Percentiles rank a stretch among this genome's conserved stretches.
Evolutionary conservation across 2,329 filamentous ascomycete genomes (phyloP).

Genomic region (Alternaria viburni): DNA sequence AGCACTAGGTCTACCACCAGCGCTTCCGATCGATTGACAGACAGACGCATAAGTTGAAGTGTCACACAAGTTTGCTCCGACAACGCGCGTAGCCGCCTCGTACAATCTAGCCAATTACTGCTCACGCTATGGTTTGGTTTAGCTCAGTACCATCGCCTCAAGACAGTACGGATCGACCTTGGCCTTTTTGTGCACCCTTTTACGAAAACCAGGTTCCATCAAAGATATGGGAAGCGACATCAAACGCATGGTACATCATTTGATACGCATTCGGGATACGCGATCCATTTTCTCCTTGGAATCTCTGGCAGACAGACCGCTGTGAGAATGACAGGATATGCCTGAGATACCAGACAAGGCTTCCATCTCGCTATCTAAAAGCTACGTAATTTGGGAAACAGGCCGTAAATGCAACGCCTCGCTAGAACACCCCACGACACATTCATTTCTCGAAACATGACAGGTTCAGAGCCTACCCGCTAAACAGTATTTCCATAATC

Average conservation of each 20-base stretch:
- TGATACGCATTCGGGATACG: fast-evolving
- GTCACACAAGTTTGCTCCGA: not conserved
- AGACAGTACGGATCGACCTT: not conserved
- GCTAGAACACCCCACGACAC: not conserved
- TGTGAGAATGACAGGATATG: not conserved
- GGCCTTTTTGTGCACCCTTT: not conserved
- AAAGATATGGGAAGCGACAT: not conserved
- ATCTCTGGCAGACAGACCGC: not conserved
- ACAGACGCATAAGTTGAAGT: not conserved
- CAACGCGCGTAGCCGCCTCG: not conserved
- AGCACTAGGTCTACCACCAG: not conserved
- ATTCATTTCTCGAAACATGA: not conserved
- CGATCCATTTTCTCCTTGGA: not conserved
- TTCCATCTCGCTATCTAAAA: not conserved
- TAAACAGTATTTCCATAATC: not conserved
- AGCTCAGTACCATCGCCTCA: not conserved
- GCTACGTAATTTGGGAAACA: not conserved
- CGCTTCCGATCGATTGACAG: not conserved
- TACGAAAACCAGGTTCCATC: not conserved
- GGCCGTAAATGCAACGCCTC: not conserved
- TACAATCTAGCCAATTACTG: not conserved
- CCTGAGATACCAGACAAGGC: not conserved
- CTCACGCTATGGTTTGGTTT: not conserved
- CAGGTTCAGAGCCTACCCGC: not conserved
- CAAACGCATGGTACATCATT: not conserved